A percentile compares a stretch with the other conserved stretches of the same genome.
These are phyloP conservation scores for Neolentinus lepideus DNA, from an alignment of 1,284 basidiomycete species.

Conservation along the genomic window DNA sequence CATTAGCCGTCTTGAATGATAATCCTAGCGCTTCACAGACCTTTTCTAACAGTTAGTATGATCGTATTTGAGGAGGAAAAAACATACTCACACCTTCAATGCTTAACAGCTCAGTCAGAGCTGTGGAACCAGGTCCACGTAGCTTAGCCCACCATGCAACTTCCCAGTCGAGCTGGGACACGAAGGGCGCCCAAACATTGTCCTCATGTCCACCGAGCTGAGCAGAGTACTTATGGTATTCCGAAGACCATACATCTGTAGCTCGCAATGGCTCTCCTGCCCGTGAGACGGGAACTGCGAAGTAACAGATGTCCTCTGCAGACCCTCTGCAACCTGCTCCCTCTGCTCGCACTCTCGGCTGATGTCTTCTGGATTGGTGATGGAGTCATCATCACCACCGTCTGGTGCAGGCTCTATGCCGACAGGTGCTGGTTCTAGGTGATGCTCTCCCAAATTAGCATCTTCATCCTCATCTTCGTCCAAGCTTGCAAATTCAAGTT, in stretches of 20 bases:
- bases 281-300: no score
- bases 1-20: background rate
- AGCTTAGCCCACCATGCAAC: no score
- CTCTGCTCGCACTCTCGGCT: background rate
- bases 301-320: background rate
- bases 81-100: no score
- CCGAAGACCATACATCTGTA: no score
- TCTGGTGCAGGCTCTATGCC: background rate
- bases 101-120: no score
- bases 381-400: background rate
- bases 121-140: no score
- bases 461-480: background rate
- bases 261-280: no score
- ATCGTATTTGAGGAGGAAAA: no score
- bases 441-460: background rate
- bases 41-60: background rate
- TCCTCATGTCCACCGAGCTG: no score
- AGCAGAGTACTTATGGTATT: no score
- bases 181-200: no score
- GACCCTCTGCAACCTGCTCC: background rate
- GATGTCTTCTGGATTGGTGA: background rate
- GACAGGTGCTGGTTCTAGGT: background rate
- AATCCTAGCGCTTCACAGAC: conserved; percentile 1
- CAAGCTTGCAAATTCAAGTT: background rate
- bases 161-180: no score